Conservation (phyloP, 176 grass and related monocot species). For the Carex littledalei region DNA sequence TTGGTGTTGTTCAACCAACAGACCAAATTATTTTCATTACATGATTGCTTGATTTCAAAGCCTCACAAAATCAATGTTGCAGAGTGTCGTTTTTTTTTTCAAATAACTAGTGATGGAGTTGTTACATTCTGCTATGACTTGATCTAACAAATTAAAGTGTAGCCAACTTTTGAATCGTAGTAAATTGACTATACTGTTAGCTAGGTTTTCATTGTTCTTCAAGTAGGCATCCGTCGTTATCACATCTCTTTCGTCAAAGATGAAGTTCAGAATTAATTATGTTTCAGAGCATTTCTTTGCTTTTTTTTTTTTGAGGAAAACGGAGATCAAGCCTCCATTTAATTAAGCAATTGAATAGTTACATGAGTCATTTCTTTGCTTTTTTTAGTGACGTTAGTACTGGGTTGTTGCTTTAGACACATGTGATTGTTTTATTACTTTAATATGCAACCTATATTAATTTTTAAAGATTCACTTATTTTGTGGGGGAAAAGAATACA, state of each 20-base stretch:
- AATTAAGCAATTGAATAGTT: too few relatives aligned
- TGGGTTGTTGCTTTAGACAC: not conserved
- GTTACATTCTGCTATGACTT: conserved; percentile 10
- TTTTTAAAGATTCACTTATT: not conserved
- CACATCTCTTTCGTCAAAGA: not conserved
- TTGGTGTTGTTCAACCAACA: conserved; percentile 18
- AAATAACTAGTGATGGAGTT: not conserved
- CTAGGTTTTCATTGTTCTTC: not conserved
- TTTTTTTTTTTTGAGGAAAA: too few relatives aligned
- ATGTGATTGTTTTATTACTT: not conserved
- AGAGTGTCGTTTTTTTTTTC: not conserved
- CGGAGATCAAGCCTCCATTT: too few relatives aligned
- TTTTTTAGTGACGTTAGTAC: not conserved
- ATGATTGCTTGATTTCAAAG: not conserved
- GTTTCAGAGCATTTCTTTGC: not conserved
- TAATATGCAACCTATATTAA: not conserved
- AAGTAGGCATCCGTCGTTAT: conserved; percentile 30
- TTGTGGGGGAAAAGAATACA: too few relatives aligned
- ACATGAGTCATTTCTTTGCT: not conserved
- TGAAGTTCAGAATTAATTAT: not conserved
- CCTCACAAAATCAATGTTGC: not conserved
- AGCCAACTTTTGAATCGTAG: not conserved
- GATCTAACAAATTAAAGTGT: not conserved
- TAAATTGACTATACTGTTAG: conserved; percentile 7
- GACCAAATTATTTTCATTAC: not conserved